Percentiles rank a stretch among this genome's conserved stretches.
phyloP scores from a whole-genome alignment of 169 alveolate genomes.

The Cystoisospora suis region DNA sequence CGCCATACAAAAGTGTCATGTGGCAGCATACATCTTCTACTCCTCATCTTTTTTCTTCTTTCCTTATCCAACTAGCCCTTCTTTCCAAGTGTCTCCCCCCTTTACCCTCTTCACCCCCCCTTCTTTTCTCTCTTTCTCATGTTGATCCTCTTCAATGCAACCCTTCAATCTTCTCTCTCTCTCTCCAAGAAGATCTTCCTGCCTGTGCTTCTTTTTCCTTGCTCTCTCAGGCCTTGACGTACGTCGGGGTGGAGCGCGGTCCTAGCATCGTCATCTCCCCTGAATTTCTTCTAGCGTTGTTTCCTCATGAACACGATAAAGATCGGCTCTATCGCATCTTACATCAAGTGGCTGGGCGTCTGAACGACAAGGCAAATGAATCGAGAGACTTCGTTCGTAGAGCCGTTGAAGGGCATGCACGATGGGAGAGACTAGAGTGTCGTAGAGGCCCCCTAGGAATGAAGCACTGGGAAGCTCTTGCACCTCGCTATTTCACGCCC shows the following conservation, averaged over 20 bases:
- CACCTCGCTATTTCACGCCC: conserved; percentile 80
- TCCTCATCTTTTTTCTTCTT: neutral
- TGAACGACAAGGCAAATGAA: conserved; percentile 5
- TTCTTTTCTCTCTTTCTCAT: neutral
- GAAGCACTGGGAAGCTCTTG: conserved; percentile 73
- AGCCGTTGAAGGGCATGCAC: conserved; percentile 47
- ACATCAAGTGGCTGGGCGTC: neutral
- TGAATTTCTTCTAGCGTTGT: neutral
- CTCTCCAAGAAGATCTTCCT: neutral
- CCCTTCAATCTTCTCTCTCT: too few species aligned
- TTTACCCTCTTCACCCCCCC: neutral
- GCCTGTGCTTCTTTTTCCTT: neutral
- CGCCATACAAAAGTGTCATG: too few species aligned
- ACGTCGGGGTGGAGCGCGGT: conserved; percentile 26
- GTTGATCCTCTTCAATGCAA: neutral
- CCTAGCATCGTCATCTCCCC: neutral
- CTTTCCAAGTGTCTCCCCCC: neutral
- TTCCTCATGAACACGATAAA: neutral
- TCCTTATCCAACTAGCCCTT: neutral
- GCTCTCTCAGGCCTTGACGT: neutral
- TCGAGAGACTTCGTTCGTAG: neutral
- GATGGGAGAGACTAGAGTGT: conserved; percentile 71
- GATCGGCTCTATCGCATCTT: neutral
- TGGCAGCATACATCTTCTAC: too few species aligned
- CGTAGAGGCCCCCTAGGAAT: conserved; percentile 69